These are phyloP conservation scores for Rhynchospora breviuscula DNA, from an alignment of 176 grass and related monocot species.

Conservation along the genomic window DNA sequence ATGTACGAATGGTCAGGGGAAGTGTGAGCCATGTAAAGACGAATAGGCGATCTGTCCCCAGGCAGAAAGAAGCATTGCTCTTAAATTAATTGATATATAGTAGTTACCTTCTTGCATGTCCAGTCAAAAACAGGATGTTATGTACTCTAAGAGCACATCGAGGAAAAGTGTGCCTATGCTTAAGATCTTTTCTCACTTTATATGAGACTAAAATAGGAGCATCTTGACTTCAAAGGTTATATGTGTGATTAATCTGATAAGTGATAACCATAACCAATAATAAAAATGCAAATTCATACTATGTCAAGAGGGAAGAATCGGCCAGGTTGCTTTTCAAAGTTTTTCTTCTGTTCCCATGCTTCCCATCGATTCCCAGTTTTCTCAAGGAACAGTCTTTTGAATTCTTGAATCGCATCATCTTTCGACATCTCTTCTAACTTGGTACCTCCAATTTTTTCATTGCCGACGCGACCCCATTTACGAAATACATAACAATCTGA, in stretches of 20 bases:
- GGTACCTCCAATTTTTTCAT: conserved; percentile 68
- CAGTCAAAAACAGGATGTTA: background rate
- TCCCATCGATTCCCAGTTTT: conserved; percentile 95
- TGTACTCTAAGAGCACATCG: background rate
- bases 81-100: background rate
- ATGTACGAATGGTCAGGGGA: too few species aligned
- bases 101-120: background rate
- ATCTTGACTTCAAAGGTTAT: background rate
- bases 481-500: conserved; percentile 81
- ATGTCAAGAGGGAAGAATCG: conserved; percentile 89
- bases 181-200: background rate
- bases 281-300: conserved; percentile 36
- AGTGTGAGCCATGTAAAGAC: too few species aligned
- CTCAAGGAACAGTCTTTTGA: conserved; percentile 94
- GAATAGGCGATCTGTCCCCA: too few species aligned
- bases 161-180: background rate
- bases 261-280: background rate
- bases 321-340: conserved; percentile 74
- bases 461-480: conserved; percentile 93
- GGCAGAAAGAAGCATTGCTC: too few species aligned
- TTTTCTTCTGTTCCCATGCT: conserved; percentile 76
- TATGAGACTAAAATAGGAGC: background rate
- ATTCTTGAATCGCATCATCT: conserved; percentile 68
- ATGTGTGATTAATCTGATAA: background rate
- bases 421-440: conserved; percentile 89